phyloP scores from a whole-genome alignment of 371 early-diverging fungal species.

The Lichtheimia hyalospora region DNA sequence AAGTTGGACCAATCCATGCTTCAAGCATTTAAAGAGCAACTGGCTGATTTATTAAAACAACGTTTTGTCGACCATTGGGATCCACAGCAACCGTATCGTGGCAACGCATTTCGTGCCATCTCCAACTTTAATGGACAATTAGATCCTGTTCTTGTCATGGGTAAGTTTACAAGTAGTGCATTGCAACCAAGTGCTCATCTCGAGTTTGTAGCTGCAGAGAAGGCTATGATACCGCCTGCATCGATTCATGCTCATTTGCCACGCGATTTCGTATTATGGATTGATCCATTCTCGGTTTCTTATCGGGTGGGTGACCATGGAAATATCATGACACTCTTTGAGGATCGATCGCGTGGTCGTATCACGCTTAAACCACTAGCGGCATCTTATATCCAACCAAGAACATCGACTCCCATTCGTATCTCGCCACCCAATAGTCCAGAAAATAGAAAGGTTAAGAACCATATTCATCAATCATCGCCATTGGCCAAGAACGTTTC shows the following conservation, averaged over 20 bases:
- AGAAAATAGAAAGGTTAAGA: slow-evolving; percentile 12
- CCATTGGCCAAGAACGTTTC: slow-evolving; percentile 11
- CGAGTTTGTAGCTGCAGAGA: slow-evolving; percentile 24
- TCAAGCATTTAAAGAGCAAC: slow-evolving; percentile 36
- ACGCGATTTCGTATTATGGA: slow-evolving; percentile 79
- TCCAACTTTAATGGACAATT: slow-evolving; percentile 68
- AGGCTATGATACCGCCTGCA: slow-evolving; percentile 23
- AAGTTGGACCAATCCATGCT: slow-evolving; percentile 40
- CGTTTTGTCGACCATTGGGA: slow-evolving; percentile 75
- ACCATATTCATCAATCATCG: slow-evolving; percentile 16
- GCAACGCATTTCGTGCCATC: slow-evolving; percentile 79
- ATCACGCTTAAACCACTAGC: slow-evolving; percentile 41
- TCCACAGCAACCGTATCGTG: slow-evolving; percentile 60
- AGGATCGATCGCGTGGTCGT: slow-evolving; percentile 63
- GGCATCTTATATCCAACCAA: slow-evolving; percentile 18
- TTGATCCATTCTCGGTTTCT: slow-evolving; percentile 78
- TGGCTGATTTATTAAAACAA: slow-evolving; percentile 41
- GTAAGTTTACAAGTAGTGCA: slow-evolving; percentile 22
- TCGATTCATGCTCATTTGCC: slow-evolving; percentile 52
- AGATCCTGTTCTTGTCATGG: slow-evolving; percentile 59
- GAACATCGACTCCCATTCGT: slow-evolving; percentile 40
- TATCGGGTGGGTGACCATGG: slow-evolving; percentile 82
- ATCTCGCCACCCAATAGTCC: slow-evolving; percentile 52
- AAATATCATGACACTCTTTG: slow-evolving; percentile 69
- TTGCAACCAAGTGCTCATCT: background rate